Evolutionary conservation across 2,329 filamentous ascomycete genomes (phyloP).

Genomic region (Alternaria dauci): DNA sequence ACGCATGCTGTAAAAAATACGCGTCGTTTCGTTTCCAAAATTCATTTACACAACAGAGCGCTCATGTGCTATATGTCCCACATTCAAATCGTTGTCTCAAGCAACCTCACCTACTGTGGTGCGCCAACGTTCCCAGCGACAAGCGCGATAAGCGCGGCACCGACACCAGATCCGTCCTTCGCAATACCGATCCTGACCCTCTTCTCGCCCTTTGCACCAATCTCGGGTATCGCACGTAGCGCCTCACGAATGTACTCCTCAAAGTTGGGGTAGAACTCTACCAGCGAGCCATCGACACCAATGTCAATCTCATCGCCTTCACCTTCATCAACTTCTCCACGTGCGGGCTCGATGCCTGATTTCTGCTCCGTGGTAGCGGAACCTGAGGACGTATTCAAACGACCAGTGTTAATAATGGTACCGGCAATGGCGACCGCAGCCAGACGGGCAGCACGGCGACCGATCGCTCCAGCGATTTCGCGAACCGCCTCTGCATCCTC

Average conservation of each 20-base stretch:
- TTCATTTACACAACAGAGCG: constrained; percentile 1
- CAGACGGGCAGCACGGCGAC: constrained; percentile 85
- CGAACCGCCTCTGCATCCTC: constrained; percentile 92
- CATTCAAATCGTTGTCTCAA: background rate
- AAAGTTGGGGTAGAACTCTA: constrained; percentile 96
- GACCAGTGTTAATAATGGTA: constrained; percentile 81
- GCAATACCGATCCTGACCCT: constrained; percentile 94
- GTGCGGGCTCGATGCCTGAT: constrained; percentile 41
- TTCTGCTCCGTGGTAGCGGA: constrained; percentile 52
- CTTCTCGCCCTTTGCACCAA: constrained; percentile 80
- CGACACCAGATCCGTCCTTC: constrained; percentile 95
- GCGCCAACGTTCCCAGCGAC: constrained; percentile 70
- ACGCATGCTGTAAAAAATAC: background rate
- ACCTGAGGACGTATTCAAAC: constrained; percentile 59
- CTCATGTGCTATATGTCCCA: background rate
- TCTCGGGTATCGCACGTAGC: constrained; percentile 75
- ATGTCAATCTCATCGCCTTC: constrained; percentile 81
- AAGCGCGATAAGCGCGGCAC: constrained; percentile 91
- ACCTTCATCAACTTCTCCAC: constrained; percentile 48
- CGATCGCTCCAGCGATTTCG: constrained; percentile 81
- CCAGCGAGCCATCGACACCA: constrained; percentile 91
- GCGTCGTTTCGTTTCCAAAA: background rate
- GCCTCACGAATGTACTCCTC: constrained; percentile 87
- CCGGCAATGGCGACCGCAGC: constrained; percentile 88
- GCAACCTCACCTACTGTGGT: constrained; percentile 20